Percentiles rank a stretch among this genome's conserved stretches.
Conservation (phyloP, 176 grass and related monocot species). For the Avena eriantha region DNA sequence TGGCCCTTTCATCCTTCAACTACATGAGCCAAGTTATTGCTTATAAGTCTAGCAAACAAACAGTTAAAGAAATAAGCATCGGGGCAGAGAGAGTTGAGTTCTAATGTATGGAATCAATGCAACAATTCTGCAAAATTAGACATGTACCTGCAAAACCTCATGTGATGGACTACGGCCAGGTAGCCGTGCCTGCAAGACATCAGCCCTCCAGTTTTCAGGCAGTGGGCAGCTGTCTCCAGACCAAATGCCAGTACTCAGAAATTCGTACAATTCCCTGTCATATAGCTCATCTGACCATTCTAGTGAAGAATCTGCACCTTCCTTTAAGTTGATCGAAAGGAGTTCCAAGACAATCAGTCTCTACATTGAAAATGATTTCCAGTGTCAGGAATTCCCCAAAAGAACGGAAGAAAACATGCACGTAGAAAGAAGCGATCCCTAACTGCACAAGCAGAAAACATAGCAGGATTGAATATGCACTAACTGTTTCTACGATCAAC, state of each 20-base stretch:
- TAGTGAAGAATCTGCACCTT: constrained; percentile 31
- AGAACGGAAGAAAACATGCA: neutral
- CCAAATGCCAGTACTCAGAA: constrained; percentile 51
- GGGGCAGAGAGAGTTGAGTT: constrained; percentile 2
- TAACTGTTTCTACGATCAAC: neutral
- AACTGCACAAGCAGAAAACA: constrained; percentile 18
- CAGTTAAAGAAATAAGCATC: neutral
- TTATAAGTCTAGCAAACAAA: constrained; percentile 1
- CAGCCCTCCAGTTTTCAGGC: constrained; percentile 44
- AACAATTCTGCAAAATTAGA: constrained; percentile 14
- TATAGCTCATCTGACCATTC: constrained; percentile 70
- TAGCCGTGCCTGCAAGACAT: constrained; percentile 33
- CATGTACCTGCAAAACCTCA: constrained; percentile 64
- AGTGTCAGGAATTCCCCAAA: neutral
- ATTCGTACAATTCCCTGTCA: constrained; percentile 59
- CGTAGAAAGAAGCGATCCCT: constrained; percentile 8
- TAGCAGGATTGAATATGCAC: neutral
- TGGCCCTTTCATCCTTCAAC: neutral
- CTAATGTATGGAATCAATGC: neutral
- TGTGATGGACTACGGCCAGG: constrained; percentile 32
- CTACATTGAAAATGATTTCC: constrained; percentile 45
- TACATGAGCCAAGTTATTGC: neutral
- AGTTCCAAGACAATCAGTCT: constrained; percentile 67
- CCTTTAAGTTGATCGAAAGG: constrained; percentile 50
- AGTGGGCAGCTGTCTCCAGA: constrained; percentile 46